Percentiles rank a stretch among this genome's conserved stretches.
These are phyloP conservation scores for Neurospora sp. DNA, from an alignment of 495 filamentous ascomycete species.

Conservation along the genomic window DNA sequence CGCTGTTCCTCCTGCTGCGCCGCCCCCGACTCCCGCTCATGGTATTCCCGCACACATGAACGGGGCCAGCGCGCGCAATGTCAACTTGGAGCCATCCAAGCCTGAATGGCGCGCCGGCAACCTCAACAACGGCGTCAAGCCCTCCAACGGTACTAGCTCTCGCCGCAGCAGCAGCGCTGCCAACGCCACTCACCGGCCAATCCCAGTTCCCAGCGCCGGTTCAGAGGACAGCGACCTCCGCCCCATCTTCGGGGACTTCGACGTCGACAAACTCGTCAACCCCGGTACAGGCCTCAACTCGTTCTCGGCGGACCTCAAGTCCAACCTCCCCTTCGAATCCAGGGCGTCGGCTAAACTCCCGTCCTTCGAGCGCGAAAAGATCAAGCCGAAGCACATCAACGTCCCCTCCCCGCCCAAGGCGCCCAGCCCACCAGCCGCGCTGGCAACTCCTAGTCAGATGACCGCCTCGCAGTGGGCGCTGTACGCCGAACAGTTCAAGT, in stretches of 20 bases:
- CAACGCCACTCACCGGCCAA: conserved; percentile 1
- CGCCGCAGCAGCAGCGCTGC: conserved; percentile 4
- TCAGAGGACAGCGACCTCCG: conserved; percentile 35
- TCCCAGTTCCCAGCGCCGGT: conserved; percentile 19
- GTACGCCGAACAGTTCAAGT: conserved; percentile 52
- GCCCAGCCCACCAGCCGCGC: conserved; percentile 32
- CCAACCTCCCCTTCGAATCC: conserved; percentile 65
- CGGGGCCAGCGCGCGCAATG: conserved; percentile 26
- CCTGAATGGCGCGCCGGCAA: conserved; percentile 40
- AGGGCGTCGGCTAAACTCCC: conserved; percentile 37
- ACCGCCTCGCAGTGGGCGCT: conserved; percentile 41
- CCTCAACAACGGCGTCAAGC: conserved; percentile 16
- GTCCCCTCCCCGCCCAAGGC: conserved; percentile 56
- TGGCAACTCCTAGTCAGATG: conserved; percentile 24
- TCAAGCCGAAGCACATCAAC: conserved; percentile 23
- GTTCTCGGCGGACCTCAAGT: conserved; percentile 50
- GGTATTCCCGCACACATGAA: conserved; percentile 1
- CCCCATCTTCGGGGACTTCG: conserved; percentile 54
- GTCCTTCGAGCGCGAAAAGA: conserved; percentile 26
- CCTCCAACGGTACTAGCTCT: not conserved
- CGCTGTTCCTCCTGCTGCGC: conserved; percentile 1
- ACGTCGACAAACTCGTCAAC: conserved; percentile 49
- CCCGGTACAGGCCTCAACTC: conserved; percentile 47
- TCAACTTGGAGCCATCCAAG: conserved; percentile 37
- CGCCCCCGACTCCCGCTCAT: conserved; percentile 9